These are phyloP conservation scores for Leccinum disarticulatum DNA, from an alignment of 768 basidiomycete species.

Conservation along the genomic window DNA sequence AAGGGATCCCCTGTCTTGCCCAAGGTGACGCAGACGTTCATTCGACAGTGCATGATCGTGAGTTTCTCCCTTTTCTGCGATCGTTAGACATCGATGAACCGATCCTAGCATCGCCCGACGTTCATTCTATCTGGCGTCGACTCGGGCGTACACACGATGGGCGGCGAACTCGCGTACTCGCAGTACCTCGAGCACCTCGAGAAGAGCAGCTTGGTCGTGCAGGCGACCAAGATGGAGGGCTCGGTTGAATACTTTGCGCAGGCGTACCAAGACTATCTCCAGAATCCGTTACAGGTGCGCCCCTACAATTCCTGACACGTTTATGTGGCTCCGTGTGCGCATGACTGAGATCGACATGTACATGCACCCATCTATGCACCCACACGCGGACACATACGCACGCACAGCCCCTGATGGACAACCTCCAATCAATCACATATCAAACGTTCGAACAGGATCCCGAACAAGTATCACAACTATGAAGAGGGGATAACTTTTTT, in stretches of 20 bases:
- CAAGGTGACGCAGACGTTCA: slow-evolving; percentile 88
- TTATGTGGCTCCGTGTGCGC: neutral
- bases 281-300: slow-evolving; percentile 86
- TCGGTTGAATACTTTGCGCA: slow-evolving; percentile 89
- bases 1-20: slow-evolving; percentile 97
- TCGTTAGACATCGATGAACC: slow-evolving; percentile 19
- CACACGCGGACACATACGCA: slow-evolving; percentile 27
- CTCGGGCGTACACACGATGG: slow-evolving; percentile 64
- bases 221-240: slow-evolving; percentile 62
- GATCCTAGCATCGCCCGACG: slow-evolving; percentile 76
- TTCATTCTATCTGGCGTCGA: slow-evolving; percentile 76
- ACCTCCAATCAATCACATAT: slow-evolving; percentile 92
- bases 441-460: slow-evolving; percentile 98
- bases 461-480: slow-evolving; percentile 93
- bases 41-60: slow-evolving; percentile 87
- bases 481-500: slow-evolving; percentile 64
- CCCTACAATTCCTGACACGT: neutral
- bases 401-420: slow-evolving; percentile 90
- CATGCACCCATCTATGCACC: neutral
- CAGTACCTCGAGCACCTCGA: slow-evolving; percentile 88
- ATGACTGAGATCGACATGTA: neutral
- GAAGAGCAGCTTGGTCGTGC: slow-evolving; percentile 66
- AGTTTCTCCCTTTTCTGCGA: slow-evolving; percentile 25
- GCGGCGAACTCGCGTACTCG: slow-evolving; percentile 84
- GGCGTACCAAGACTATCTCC: slow-evolving; percentile 93